Base-by-base conservation (phyloP, 2,329 filamentous ascomycete genomes). In the Venturia effusa region DNA sequence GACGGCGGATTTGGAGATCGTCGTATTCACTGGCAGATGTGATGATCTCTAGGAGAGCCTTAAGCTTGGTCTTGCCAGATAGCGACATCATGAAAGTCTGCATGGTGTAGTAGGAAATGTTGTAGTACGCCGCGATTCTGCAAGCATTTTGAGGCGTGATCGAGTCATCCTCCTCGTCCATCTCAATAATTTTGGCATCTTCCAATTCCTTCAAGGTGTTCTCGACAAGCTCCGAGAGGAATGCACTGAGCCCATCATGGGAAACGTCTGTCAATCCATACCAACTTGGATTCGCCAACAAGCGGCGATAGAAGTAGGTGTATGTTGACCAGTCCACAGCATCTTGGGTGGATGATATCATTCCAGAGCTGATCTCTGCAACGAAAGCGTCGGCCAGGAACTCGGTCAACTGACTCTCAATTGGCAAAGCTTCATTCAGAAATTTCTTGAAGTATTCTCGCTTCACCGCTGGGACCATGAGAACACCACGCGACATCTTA, bases 381-480 rank as follows among this genome's bases (percentile, higher is more conserved):
- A 99, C 93, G 70, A 99, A 97, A 0, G 92, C 92, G 76, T 99
- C 95, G 70, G 96, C 91, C 40, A 99, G 81, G 75, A 92, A 96
- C 64, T 89, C 87, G 72, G 96, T 90, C 39, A 99, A 82, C 73
- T 96, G 92, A 68, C 91, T 96, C 78, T 99, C 94, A 30, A 99
- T 91, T 0, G 94, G 94, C 51, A 99, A 80, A 24, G 94, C 94
- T 75, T 99, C 95, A 70, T 94, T 93, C 68, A 99, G 78, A 80
- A 99, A 99, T 77, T 99, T 99, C 78, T 94, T 95, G 83, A 97
- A 99, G 77, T 96, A 99, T 67, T 97, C 92, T 43, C 94, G 87
- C 81, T 96, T 97, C 59, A 95, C 91, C 22, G 89, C 87, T 2
- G 93, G 92, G 13, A 97, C 85, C 94, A 99, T 97, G 55, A 99